Evolutionary conservation across 2,329 filamentous ascomycete species (phyloP), one percentile per base, ranked within the genome.

Genomic region (Gnomoniopsis sp.): DNA sequence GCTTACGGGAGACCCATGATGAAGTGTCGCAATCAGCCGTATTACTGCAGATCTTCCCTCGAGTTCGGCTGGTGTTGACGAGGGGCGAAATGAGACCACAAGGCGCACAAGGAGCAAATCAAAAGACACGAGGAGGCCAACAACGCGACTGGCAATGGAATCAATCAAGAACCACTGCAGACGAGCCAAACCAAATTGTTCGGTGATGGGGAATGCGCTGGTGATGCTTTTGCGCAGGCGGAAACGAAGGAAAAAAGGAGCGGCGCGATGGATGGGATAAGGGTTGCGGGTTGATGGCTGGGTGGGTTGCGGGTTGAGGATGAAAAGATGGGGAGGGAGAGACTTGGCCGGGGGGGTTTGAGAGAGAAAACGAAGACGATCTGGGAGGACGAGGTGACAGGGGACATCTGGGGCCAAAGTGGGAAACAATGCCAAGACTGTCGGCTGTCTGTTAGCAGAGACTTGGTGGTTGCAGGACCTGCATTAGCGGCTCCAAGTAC

Each of bases 1-100:
- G 59, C 60, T 62, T 41, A 62, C 60, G 60, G 60, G 38, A 62
- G 52, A 59, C 60, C 60, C 60, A 62, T 62, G 49, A 23, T 59
- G 53, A 49, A 10, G 23, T 41, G 34, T 49, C 46, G 36, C 53
- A 33, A n/a, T 26, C 33, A n/a, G 34, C 43, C 52, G 30, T 49
- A 49, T 26, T 48, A 19, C n/a, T 30, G 33, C 47, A 43, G 21
- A 34, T 54, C 21, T 46, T 48, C 30, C 47, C 50, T 19, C 4
- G 19, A 22, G 19, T 23, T 49, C 47, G 47, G 55, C 55, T 51
- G 26, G 26, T 48, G 53, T 23, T 46, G 52, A 44, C 55, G 52
- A 60, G 50, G 58, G 49, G 55, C 19, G 26, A 47, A 41, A 22
- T 8, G 17, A 57, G 49, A 22, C n/a, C 8, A 23, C 19, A 7